phyloP scores from a whole-genome alignment of 768 basidiomycete species.

The Lanmaoa rubissima region DNA sequence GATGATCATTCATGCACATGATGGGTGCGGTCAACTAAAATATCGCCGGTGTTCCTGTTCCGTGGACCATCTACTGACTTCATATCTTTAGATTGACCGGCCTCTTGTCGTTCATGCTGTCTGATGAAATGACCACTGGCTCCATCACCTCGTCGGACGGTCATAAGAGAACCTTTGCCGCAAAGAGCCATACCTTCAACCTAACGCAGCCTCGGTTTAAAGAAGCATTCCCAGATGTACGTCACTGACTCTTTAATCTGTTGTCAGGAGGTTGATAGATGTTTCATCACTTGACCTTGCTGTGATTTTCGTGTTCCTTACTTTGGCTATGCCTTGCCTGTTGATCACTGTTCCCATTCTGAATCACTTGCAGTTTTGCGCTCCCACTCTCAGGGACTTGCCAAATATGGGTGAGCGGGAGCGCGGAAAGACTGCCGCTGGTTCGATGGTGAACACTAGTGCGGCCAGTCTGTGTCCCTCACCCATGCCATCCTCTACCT shows the following conservation, averaged over 20 bases:
- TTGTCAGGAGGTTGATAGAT: conserved; percentile 23
- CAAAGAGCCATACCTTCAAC: conserved; percentile 85
- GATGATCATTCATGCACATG: conserved; percentile 3
- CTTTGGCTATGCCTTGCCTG: conserved; percentile 11
- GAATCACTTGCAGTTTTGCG: conserved; percentile 57
- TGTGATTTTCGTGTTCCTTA: conserved; percentile 19
- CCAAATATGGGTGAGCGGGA: conserved; percentile 94
- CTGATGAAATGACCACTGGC: conserved; percentile 96
- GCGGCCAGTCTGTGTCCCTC: conserved; percentile 14
- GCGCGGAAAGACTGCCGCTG: conserved; percentile 46
- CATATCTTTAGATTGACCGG: conserved; percentile 72
- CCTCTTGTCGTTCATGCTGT: conserved; percentile 90
- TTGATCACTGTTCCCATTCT: conserved; percentile 20
- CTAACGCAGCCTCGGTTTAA: conserved; percentile 72
- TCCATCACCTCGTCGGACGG: conserved; percentile 76
- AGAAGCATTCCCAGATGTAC: conserved; percentile 86
- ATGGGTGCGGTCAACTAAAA: conserved; percentile 13
- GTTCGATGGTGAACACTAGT: conserved; percentile 24
- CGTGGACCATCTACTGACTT: conserved; percentile 8
- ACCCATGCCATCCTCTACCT: conserved; percentile 19
- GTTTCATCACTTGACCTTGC: conserved; percentile 16
- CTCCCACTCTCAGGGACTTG: conserved; percentile 60
- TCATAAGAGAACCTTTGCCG: conserved; percentile 77
- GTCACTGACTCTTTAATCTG: conserved; percentile 30
- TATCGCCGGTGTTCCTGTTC: conserved; percentile 9